These are phyloP conservation scores for Globisporangium sylvaticum DNA, from an alignment of 352 stramenopile species.

Conservation along the genomic window DNA sequence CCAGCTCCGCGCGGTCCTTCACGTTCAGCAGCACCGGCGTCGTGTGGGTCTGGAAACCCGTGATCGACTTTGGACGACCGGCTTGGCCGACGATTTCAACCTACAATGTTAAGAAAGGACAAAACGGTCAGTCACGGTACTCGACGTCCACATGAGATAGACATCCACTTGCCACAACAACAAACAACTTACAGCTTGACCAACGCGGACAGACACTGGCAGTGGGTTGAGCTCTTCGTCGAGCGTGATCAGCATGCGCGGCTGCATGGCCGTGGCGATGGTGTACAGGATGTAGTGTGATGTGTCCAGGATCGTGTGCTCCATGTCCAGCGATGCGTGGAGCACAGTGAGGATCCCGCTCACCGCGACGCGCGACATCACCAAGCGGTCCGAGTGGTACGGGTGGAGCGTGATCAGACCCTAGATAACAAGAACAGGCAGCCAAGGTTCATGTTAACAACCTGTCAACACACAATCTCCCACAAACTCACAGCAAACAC, in stretches of 20 bases:
- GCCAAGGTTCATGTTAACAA: neutral
- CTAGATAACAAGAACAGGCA: conserved; percentile 16
- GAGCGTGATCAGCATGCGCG: conserved; percentile 98
- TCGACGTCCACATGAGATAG: neutral
- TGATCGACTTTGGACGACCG: conserved; percentile 99
- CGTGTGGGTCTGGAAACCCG: conserved; percentile 99
- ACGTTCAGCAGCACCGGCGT: conserved; percentile 97
- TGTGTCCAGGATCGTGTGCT: conserved; percentile 98
- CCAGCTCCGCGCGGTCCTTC: conserved; percentile 97
- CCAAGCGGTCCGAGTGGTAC: conserved; percentile 95
- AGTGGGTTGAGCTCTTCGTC: conserved; percentile 96
- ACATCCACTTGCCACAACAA: neutral
- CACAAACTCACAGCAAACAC: neutral
- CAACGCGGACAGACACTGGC: conserved; percentile 97
- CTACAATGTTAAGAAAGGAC: conserved; percentile 12
- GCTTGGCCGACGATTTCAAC: conserved; percentile 99
- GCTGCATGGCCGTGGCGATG: conserved; percentile 97
- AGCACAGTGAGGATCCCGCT: conserved; percentile 95
- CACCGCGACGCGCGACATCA: conserved; percentile 90
- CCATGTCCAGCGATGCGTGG: conserved; percentile 96
- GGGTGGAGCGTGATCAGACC: conserved; percentile 97
- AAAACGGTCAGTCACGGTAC: neutral
- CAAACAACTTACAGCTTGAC: conserved; percentile 88
- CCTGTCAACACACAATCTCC: neutral
- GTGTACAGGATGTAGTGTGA: conserved; percentile 99